These are phyloP conservation scores for Lolium multiflorum DNA, from an alignment of 176 grass and related monocot genomes.

Conservation along the genomic window DNA sequence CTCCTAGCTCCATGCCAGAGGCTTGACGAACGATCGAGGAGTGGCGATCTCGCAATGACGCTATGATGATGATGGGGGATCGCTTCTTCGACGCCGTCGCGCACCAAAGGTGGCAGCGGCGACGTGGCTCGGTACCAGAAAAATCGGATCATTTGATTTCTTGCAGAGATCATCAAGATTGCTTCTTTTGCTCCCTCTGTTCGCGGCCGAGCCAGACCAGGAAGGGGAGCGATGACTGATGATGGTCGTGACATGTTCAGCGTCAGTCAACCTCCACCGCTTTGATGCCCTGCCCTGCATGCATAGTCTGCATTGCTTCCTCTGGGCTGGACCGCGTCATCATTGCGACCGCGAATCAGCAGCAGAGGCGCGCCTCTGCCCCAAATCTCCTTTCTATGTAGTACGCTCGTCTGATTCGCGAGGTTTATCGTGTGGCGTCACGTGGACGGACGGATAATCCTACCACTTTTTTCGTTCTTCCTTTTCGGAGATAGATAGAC, in stretches of 20 bases:
- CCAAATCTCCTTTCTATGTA: neutral
- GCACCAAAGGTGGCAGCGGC: neutral
- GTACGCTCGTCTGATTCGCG: neutral
- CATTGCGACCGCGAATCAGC: neutral
- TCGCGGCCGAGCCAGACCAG: neutral
- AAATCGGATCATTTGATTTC: neutral
- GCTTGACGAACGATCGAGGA: too few relatives aligned
- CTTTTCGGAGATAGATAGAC: too few relatives aligned
- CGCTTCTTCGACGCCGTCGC: neutral
- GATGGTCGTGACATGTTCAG: neutral
- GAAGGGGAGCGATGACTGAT: neutral
- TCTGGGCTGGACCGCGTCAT: neutral
- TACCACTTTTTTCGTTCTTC: too few relatives aligned
- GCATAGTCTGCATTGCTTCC: too few relatives aligned
- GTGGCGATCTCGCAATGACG: too few relatives aligned
- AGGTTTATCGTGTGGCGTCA: neutral
- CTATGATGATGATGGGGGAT: too few relatives aligned
- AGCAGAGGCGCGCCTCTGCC: neutral
- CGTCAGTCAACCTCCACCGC: slow-evolving; percentile 13
- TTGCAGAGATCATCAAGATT: neutral
- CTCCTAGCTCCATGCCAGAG: too few relatives aligned
- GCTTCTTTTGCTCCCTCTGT: neutral
- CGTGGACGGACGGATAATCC: neutral
- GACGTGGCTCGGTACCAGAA: too few relatives aligned
- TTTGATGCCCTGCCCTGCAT: too few relatives aligned